phyloP scores from a whole-genome alignment of 2,329 filamentous ascomycete genomes.

The Drechslerella coelobrocha region DNA sequence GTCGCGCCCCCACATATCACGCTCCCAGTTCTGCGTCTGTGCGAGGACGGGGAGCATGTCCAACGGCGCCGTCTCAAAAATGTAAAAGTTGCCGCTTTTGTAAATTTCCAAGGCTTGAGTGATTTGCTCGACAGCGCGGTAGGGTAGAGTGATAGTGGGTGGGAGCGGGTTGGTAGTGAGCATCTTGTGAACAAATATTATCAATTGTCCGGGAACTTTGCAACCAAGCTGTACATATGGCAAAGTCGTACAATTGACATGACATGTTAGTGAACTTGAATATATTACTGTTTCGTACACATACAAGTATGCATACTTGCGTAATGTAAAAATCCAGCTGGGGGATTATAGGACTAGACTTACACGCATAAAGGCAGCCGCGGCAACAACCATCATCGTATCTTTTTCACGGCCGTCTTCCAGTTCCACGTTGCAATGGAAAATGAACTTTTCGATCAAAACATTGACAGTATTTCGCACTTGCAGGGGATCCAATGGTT shows the following conservation, averaged over 20 bases:
- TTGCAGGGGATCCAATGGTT: slow-evolving; percentile 15
- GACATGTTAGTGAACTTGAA: too few species aligned
- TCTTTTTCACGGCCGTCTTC: slow-evolving; percentile 1
- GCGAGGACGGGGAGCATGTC: slow-evolving; percentile 21
- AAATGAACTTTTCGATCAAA: slow-evolving; percentile 4
- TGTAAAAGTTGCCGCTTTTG: slow-evolving; percentile 19
- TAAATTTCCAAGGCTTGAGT: slow-evolving; percentile 21
- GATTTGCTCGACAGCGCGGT: slow-evolving; percentile 1
- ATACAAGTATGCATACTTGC: background rate
- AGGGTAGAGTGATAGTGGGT: slow-evolving; percentile 7
- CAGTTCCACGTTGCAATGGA: background rate
- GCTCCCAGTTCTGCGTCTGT: slow-evolving; percentile 19
- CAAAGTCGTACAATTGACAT: too few species aligned
- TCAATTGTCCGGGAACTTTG: background rate
- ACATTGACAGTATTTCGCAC: background rate
- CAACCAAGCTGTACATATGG: slow-evolving; percentile 18
- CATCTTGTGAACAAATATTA: background rate
- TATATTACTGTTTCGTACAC: too few species aligned
- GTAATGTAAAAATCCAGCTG: background rate
- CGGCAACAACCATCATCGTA: slow-evolving; percentile 11
- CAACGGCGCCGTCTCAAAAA: slow-evolving; percentile 22
- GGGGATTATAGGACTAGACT: background rate
- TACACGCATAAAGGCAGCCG: slow-evolving; percentile 25
- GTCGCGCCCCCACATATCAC: slow-evolving; percentile 13
- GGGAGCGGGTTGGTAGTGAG: background rate